These are phyloP conservation scores for Vitis cinerea DNA, from an alignment of 164 flowering plant genomes.

Conservation along the genomic window DNA sequence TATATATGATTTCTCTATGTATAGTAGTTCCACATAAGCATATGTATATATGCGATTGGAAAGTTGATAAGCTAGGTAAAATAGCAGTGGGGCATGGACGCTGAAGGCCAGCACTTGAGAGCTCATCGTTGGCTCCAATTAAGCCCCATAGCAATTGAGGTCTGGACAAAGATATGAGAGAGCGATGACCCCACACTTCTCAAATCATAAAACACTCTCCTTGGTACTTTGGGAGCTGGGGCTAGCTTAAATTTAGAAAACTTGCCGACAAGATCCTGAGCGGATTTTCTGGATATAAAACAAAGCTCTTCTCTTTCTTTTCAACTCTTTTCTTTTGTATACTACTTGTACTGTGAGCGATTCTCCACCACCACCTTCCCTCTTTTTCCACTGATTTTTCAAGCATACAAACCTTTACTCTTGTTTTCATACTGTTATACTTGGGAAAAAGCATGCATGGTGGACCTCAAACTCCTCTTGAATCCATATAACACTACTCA, in stretches of 20 bases:
- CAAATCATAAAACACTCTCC: slow-evolving; percentile 1
- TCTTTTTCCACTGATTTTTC: background rate
- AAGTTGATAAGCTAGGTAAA: too few species aligned
- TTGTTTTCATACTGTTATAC: background rate
- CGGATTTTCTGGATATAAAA: slow-evolving; percentile 25
- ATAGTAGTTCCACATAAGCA: too few species aligned
- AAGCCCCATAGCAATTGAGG: too few species aligned
- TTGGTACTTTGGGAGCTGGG: background rate
- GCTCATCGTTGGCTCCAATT: too few species aligned
- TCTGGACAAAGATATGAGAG: background rate
- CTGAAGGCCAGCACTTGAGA: too few species aligned
- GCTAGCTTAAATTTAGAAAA: background rate
- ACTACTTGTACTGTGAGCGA: background rate
- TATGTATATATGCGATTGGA: too few species aligned
- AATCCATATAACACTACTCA: too few species aligned
- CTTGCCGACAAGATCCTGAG: slow-evolving; percentile 8
- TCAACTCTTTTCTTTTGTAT: slow-evolving; percentile 14
- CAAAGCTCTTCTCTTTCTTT: background rate
- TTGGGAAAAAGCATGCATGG: too few species aligned
- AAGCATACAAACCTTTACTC: background rate
- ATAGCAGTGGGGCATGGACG: too few species aligned
- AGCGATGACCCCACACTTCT: slow-evolving; percentile 1
- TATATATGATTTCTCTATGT: too few species aligned
- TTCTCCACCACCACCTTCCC: slow-evolving; percentile 2
- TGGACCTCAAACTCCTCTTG: too few species aligned